Evolutionary conservation across 2,329 filamentous ascomycete genomes (phyloP).

Genomic region (Sporothrix sp.): DNA sequence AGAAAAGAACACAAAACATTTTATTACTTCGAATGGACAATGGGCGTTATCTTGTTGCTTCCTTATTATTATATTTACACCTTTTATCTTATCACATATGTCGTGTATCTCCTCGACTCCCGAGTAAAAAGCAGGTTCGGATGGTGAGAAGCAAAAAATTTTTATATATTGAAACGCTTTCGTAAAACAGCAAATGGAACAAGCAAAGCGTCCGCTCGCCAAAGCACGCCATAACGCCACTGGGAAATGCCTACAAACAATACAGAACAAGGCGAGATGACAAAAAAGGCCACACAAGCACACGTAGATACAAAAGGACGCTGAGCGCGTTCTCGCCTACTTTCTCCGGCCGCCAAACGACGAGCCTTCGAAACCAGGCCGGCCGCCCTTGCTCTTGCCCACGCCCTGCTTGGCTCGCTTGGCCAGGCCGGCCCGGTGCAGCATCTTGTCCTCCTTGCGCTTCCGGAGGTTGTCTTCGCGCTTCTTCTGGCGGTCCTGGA

Average conservation of each 20-base stretch:
- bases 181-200: neutral
- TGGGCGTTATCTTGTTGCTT: slow-evolving; percentile 9
- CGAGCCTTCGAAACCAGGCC: slow-evolving; percentile 55
- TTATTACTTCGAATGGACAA: slow-evolving; percentile 8
- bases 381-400: slow-evolving; percentile 30
- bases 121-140: neutral
- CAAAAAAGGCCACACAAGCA: neutral
- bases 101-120: no score
- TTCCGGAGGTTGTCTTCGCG: slow-evolving; percentile 68
- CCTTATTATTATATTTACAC: slow-evolving; percentile 8
- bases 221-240: neutral
- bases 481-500: slow-evolving; percentile 73
- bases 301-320: neutral
- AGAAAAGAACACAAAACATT: slow-evolving; percentile 9
- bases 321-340: slow-evolving; percentile 19
- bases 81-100: no score
- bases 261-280: neutral
- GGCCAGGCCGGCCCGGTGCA: slow-evolving; percentile 39
- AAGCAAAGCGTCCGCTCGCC: no score
- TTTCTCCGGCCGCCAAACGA: slow-evolving; percentile 54
- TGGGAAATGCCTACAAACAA: neutral
- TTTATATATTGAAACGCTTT: neutral
- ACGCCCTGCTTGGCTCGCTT: slow-evolving; percentile 41
- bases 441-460: slow-evolving; percentile 61
- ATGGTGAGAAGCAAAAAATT: neutral